A percentile compares a stretch with the other conserved stretches of the same genome.
These are phyloP conservation scores for Oryza meyeriana DNA, from an alignment of 176 grass and related monocot species.

Conservation along the genomic window DNA sequence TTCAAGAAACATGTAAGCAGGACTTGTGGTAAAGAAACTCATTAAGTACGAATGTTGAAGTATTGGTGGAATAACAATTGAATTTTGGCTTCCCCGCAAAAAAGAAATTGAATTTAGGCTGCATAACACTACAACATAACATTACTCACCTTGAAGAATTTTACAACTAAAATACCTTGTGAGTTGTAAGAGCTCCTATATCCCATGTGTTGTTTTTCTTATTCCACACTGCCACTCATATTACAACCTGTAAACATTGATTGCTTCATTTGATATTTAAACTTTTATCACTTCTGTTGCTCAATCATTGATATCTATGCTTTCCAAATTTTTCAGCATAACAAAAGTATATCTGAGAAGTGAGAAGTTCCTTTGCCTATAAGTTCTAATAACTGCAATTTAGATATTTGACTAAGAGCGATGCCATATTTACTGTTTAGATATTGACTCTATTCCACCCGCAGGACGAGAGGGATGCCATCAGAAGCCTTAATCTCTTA, in stretches of 20 bases:
- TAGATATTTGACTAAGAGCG: neutral
- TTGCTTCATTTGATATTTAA: slow-evolving; percentile 5
- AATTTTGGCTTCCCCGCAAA: neutral
- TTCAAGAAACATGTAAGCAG: neutral
- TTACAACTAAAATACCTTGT: neutral
- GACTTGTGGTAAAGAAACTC: neutral
- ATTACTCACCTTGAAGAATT: neutral
- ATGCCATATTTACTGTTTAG: neutral
- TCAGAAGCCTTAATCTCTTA: slow-evolving; percentile 94
- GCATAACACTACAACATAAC: neutral
- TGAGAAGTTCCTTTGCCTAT: slow-evolving; percentile 7
- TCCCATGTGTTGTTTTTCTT: neutral
- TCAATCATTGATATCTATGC: neutral
- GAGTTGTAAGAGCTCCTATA: neutral
- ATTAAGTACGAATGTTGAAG: neutral
- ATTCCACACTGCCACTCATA: neutral
- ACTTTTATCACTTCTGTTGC: neutral
- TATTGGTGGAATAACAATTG: neutral
- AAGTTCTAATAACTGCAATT: slow-evolving; percentile 9
- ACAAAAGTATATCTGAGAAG: neutral
- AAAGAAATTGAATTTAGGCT: neutral
- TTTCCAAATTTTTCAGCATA: neutral
- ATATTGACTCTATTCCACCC: slow-evolving; percentile 24
- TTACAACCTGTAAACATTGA: neutral
- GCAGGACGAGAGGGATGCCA: slow-evolving; percentile 80